Evolutionary conservation across 208 protist genomes (phyloP).

Genomic region (Wallacemonas rigidus): DNA sequence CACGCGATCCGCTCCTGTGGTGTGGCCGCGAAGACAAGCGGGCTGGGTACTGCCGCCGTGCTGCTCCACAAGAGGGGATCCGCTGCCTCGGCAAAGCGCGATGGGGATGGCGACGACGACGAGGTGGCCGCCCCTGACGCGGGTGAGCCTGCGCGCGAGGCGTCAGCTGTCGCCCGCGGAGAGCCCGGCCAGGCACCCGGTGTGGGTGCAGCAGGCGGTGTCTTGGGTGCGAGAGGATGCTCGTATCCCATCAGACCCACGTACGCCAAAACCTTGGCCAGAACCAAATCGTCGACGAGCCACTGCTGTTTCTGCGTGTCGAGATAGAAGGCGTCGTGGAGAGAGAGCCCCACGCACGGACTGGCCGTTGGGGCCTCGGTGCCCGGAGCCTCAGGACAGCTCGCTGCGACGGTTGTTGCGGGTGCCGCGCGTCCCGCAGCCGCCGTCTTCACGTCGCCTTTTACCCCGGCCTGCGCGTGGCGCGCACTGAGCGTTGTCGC

Average conservation of each 20-base stretch:
- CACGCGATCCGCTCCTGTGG: constrained; percentile 2
- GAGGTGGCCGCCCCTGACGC: neutral
- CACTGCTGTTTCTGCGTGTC: constrained; percentile 45
- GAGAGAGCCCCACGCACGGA: constrained; percentile 36
- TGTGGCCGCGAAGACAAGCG: neutral
- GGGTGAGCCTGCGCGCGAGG: neutral
- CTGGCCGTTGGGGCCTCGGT: neutral
- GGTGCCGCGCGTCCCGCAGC: neutral
- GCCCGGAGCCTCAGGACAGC: neutral
- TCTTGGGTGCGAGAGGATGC: constrained; percentile 32
- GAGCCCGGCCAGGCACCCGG: neutral
- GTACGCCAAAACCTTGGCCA: constrained; percentile 73
- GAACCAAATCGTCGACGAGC: constrained; percentile 72
- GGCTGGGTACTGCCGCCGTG: constrained; percentile 18
- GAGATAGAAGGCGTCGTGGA: constrained; percentile 75
- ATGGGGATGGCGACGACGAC: neutral
- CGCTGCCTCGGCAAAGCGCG: too few species aligned
- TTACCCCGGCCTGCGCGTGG: too few species aligned
- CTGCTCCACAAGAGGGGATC: constrained; percentile 20
- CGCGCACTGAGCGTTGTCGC: too few species aligned
- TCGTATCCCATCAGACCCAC: constrained; percentile 77
- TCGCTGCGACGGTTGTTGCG: neutral
- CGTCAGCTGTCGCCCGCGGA: neutral
- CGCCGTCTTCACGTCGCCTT: too few species aligned
- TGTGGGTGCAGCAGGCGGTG: neutral